phyloP scores from a whole-genome alignment of 805 yeast species.

The Kodamaea restingae region DNA sequence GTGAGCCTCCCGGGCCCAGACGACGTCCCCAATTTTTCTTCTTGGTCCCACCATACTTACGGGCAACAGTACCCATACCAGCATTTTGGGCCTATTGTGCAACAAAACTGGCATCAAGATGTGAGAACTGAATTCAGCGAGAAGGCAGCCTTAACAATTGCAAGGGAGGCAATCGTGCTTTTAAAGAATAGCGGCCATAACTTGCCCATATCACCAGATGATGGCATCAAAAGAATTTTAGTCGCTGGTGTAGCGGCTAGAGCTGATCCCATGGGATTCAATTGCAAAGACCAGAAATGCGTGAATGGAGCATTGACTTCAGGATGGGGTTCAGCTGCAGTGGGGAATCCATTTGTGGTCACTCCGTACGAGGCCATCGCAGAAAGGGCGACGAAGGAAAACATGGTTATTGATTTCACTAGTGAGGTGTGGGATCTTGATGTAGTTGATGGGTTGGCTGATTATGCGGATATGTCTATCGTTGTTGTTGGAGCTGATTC shows the following conservation, averaged over 20 bases:
- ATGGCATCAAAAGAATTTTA: slow-evolving; percentile 39
- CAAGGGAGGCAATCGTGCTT: slow-evolving; percentile 54
- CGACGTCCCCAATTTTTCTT: slow-evolving; percentile 49
- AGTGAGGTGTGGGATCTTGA: slow-evolving; percentile 46
- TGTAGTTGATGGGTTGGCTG: slow-evolving; percentile 42
- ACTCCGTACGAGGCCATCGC: slow-evolving; percentile 57
- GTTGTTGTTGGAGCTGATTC: slow-evolving; percentile 53
- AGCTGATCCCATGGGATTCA: slow-evolving; percentile 47
- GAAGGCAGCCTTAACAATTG: slow-evolving; percentile 48
- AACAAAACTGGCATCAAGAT: slow-evolving; percentile 52
- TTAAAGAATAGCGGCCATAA: slow-evolving; percentile 49
- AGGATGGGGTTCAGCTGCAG: slow-evolving; percentile 68
- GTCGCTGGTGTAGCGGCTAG: slow-evolving; percentile 54
- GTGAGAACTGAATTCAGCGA: slow-evolving; percentile 48
- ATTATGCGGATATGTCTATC: slow-evolving; percentile 48
- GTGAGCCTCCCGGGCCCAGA: slow-evolving; percentile 37
- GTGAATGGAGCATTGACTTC: slow-evolving; percentile 51
- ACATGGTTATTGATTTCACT: slow-evolving; percentile 43
- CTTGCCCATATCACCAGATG: slow-evolving; percentile 47
- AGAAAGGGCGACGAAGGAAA: slow-evolving; percentile 41
- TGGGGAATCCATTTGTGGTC: slow-evolving; percentile 51
- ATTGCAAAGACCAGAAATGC: slow-evolving; percentile 50
- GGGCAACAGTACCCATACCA: slow-evolving; percentile 54
- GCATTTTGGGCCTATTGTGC: slow-evolving; percentile 50
- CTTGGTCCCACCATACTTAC: slow-evolving; percentile 55